Conservation (phyloP, 2,329 filamentous ascomycete species). For the Trichoderma sp. region DNA sequence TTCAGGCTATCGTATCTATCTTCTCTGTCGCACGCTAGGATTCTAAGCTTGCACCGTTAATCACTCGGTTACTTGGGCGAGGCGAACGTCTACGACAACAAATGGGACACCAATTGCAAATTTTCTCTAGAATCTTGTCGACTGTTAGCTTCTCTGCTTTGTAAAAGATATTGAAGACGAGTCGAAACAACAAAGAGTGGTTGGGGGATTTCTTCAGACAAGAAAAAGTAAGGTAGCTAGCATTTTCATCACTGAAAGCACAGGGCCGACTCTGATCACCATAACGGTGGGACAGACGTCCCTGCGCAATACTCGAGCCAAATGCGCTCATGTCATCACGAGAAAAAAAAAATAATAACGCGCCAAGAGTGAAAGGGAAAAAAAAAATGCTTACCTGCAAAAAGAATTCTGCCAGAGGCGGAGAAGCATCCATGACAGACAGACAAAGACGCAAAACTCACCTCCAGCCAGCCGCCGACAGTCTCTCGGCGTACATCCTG, state of each 20-base stretch:
- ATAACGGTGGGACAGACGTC: slow-evolving; percentile 66
- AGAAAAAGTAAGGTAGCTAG: slow-evolving; percentile 88
- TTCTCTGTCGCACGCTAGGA: slow-evolving; percentile 90
- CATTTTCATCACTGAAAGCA: slow-evolving; percentile 95
- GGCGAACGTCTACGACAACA: not conserved
- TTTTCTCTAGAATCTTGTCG: not conserved
- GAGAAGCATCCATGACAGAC: not conserved
- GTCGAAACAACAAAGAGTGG: not conserved
- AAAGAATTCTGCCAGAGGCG: not conserved
- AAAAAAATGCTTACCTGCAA: slow-evolving; percentile 19
- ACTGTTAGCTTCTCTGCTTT: slow-evolving; percentile 11
- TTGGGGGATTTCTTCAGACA: slow-evolving; percentile 67
- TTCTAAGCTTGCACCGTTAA: slow-evolving; percentile 52
- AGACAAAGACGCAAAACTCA: slow-evolving; percentile 40
- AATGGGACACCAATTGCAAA: not conserved
- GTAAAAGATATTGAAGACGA: not conserved
- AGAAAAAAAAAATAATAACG: slow-evolving; percentile 28
- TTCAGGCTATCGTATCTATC: slow-evolving; percentile 79
- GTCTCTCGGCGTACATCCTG: slow-evolving; percentile 89
- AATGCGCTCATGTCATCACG: slow-evolving; percentile 99
- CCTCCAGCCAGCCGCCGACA: slow-evolving; percentile 95
- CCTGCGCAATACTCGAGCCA: slow-evolving; percentile 94
- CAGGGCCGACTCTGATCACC: slow-evolving; percentile 59
- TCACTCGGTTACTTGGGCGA: slow-evolving; percentile 25
- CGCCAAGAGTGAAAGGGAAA: slow-evolving; percentile 18